These are phyloP conservation scores for Coniochaeta hoffmannii DNA, from an alignment of 2,329 filamentous ascomycete species.

Conservation along the genomic window DNA sequence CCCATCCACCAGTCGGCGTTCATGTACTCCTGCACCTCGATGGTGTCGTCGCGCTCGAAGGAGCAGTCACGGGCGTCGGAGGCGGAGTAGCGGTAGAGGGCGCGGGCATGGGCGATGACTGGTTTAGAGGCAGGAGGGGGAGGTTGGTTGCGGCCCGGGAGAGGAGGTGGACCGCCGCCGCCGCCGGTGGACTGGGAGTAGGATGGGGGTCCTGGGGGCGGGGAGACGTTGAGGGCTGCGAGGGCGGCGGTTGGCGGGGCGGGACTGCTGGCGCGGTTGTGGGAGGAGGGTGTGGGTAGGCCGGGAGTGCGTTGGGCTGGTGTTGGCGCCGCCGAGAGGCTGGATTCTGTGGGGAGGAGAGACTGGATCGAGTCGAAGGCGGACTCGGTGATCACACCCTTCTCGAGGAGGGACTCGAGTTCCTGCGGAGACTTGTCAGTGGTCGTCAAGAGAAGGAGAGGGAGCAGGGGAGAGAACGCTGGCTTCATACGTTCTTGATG, in stretches of 20 bases:
- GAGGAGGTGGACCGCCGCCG: conserved; percentile 20
- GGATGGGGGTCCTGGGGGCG: conserved; percentile 25
- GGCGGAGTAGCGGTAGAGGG: conserved; percentile 76
- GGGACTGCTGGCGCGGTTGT: conserved; percentile 14
- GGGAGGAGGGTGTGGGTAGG: conserved; percentile 21
- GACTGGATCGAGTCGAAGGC: conserved; percentile 68
- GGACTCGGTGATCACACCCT: conserved; percentile 66
- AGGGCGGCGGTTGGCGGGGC: conserved; percentile 29
- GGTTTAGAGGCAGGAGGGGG: conserved; percentile 39
- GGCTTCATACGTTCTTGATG: conserved; percentile 65
- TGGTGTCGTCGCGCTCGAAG: conserved; percentile 71
- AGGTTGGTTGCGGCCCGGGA: conserved; percentile 21
- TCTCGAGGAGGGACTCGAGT: conserved; percentile 81
- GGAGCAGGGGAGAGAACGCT: too few species aligned
- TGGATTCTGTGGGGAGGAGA: conserved; percentile 66
- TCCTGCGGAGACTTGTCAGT: conserved; percentile 49
- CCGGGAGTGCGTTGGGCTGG: conserved; percentile 24
- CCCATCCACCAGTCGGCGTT: conserved; percentile 98
- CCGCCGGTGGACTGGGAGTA: conserved; percentile 39
- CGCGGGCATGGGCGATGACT: conserved; percentile 65
- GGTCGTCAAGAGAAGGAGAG: background rate
- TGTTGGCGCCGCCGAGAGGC: conserved; percentile 43
- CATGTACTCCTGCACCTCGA: conserved; percentile 85
- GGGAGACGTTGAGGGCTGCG: conserved; percentile 30
- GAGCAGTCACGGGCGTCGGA: conserved; percentile 74